These are phyloP conservation scores for Tolypocladium guangdongense DNA, from an alignment of 2,329 filamentous ascomycete species.

Conservation along the genomic window DNA sequence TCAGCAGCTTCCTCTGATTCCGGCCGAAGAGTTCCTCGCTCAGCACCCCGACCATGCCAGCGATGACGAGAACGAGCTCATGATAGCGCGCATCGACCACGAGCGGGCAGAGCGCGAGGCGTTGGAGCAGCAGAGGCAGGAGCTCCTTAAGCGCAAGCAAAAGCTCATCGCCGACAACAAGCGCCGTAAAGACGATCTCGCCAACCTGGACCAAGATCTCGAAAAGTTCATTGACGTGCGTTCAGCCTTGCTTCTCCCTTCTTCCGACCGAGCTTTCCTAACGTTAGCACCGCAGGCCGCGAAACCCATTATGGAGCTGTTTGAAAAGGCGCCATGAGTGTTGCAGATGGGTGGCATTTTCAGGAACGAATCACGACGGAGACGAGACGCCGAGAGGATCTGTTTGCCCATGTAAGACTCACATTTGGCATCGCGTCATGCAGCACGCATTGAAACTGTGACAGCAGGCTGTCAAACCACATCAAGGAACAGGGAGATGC, in stretches of 20 bases:
- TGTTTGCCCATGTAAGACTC: not conserved
- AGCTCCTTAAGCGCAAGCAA: conserved; percentile 55
- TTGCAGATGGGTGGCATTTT: no score
- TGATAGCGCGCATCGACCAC: conserved; percentile 83
- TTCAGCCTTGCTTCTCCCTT: conserved; percentile 5
- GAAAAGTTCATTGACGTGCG: conserved; percentile 87
- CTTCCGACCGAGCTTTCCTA: not conserved
- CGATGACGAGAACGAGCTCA: conserved; percentile 67
- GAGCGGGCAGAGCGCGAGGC: conserved; percentile 76
- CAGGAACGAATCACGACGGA: not conserved
- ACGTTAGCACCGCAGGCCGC: conserved; percentile 47
- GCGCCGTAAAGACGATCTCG: conserved; percentile 85
- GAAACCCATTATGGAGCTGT: conserved; percentile 77
- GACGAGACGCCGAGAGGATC: not conserved
- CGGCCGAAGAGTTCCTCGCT: conserved; percentile 69
- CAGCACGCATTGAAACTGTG: not conserved
- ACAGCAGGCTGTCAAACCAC: not conserved
- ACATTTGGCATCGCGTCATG: not conserved
- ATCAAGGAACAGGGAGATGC: not conserved
- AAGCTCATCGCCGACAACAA: conserved; percentile 66
- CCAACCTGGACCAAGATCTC: conserved; percentile 80
- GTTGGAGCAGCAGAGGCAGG: conserved; percentile 74
- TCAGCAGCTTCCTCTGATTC: conserved; percentile 72
- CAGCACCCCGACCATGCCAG: conserved; percentile 65
- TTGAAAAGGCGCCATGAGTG: conserved; percentile 57